Base-by-base conservation (phyloP, 768 basidiomycete genomes). In the Dioszegia crocea region DNA sequence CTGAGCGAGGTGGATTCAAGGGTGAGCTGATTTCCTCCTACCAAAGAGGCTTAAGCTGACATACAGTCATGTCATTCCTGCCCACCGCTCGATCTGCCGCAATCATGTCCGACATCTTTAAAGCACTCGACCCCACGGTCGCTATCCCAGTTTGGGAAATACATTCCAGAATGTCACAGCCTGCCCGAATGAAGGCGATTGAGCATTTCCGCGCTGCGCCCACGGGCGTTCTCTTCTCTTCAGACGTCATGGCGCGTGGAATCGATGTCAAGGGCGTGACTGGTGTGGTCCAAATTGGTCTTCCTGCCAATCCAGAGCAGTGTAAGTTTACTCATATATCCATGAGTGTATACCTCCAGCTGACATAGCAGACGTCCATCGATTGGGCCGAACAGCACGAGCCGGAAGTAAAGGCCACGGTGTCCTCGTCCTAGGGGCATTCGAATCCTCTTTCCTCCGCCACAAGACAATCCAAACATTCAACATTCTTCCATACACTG, bases 211-310 rank as follows among this genome's bases (percentile, higher is more conserved):
- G 78, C 27, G 65, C 68, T 3, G 73, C 80, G 0, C 75, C 67
- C n/a, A 80, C 78, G 3, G 83, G 78, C 12, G 64, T 80, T 36
- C 65, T 80, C 36, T 78, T 80, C 62, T 76, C 78, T 11, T 78
- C 78, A 1, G 78, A 79, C 64, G 78, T 79, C 16, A 75, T 73
- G 6, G 78, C 86, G 1, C 78, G 86, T 19, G 86, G 86, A 6
- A 84, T 87, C 78, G 85, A 87, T 71, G 84, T 86, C 69, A 84
- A 85, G 2, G 83, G 83, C 17, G 84, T 87, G 6, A 84, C 85
- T 0, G 79, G 82, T 0, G 82, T 87, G 44, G 65, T 85, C 6
- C 85, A 87, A 68, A 73, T 77, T 55, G 78, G 78, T 23, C 63
- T 78, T 9, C 79, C 79, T 6, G 67, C 64, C 49, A 68, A 60